A percentile compares a stretch with the other conserved stretches of the same genome.
These are phyloP conservation scores for Verbena officinalis DNA, from an alignment of 257 asterid species.

Conservation along the genomic window DNA sequence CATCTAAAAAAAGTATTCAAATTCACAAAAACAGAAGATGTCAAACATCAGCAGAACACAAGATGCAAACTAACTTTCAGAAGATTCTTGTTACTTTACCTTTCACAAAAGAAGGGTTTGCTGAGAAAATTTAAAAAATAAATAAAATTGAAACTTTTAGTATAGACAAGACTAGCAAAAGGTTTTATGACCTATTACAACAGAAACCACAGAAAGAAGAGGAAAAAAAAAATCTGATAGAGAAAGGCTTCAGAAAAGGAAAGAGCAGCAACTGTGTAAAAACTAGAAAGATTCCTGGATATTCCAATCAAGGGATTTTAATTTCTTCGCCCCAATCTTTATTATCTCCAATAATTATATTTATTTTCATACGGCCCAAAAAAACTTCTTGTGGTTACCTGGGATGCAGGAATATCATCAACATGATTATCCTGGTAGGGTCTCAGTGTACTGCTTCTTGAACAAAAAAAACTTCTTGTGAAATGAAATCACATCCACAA, in stretches of 20 bases:
- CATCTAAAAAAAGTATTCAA: constrained; percentile 28
- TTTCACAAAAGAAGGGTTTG: constrained; percentile 5
- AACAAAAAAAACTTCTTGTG: constrained; percentile 21
- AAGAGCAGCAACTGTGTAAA: constrained; percentile 33
- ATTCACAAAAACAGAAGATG: constrained; percentile 22
- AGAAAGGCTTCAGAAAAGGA: constrained; percentile 16
- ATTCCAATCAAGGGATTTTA: constrained; percentile 49
- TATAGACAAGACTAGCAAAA: constrained; percentile 23
- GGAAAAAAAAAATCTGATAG: constrained; percentile 14
- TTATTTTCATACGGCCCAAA: constrained; percentile 21
- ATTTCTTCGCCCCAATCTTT: constrained; percentile 16
- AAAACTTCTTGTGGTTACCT: constrained; percentile 42
- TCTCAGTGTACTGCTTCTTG: constrained; percentile 26
- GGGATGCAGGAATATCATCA: constrained; percentile 41
- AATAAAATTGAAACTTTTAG: constrained; percentile 16
- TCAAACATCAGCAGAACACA: constrained; percentile 24
- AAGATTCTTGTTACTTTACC: constrained; percentile 36
- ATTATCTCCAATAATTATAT: constrained; percentile 20
- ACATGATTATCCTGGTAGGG: constrained; percentile 39
- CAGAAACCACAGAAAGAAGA: constrained; percentile 33
- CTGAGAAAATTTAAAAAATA: constrained; percentile 17
- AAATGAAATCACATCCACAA: constrained; percentile 42
- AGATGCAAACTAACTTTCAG: constrained; percentile 24
- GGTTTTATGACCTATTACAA: constrained; percentile 20
- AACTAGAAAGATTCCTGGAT: constrained; percentile 87